phyloP scores from a whole-genome alignment of 2,329 filamentous ascomycete species.

The Fonsecaea erecta region DNA sequence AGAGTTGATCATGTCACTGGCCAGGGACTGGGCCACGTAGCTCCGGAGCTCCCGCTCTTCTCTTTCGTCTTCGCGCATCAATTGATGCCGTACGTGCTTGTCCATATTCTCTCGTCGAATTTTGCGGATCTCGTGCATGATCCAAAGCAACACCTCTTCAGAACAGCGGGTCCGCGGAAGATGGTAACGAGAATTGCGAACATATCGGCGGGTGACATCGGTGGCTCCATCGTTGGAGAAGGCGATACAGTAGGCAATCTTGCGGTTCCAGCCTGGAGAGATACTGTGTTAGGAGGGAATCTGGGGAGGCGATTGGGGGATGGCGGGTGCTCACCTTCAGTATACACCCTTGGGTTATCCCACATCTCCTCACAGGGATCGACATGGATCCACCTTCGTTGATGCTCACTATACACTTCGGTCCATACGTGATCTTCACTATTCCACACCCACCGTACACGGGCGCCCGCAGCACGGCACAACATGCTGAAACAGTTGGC shows the following conservation, averaged over 20 bases:
- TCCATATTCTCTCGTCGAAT: conserved; percentile 81
- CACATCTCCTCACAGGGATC: conserved; percentile 93
- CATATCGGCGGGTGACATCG: conserved; percentile 70
- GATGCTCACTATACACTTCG: conserved; percentile 93
- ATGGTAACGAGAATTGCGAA: conserved; percentile 58
- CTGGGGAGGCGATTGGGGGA: conserved; percentile 1
- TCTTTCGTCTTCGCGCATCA: conserved; percentile 55
- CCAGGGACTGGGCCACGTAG: conserved; percentile 52
- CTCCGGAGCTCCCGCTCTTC: conserved; percentile 54
- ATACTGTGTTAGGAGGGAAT: conserved; percentile 11
- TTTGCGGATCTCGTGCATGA: conserved; percentile 87
- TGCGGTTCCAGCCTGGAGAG: conserved; percentile 79
- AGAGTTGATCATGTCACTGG: conserved; percentile 51
- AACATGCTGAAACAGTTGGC: conserved; percentile 99
- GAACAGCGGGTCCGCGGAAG: conserved; percentile 77
- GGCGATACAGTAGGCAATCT: conserved; percentile 95
- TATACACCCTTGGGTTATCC: conserved; percentile 91
- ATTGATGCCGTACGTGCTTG: conserved; percentile 72
- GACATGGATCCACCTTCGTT: conserved; percentile 94
- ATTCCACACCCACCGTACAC: conserved; percentile 98
- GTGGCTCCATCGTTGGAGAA: conserved; percentile 86
- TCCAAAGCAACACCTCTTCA: conserved; percentile 88
- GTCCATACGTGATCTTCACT: conserved; percentile 98
- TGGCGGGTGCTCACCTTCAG: conserved; percentile 66
- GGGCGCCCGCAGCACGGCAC: conserved; percentile 85